Conservation (phyloP, 495 filamentous ascomycete species). For the Penicillium canescens region DNA sequence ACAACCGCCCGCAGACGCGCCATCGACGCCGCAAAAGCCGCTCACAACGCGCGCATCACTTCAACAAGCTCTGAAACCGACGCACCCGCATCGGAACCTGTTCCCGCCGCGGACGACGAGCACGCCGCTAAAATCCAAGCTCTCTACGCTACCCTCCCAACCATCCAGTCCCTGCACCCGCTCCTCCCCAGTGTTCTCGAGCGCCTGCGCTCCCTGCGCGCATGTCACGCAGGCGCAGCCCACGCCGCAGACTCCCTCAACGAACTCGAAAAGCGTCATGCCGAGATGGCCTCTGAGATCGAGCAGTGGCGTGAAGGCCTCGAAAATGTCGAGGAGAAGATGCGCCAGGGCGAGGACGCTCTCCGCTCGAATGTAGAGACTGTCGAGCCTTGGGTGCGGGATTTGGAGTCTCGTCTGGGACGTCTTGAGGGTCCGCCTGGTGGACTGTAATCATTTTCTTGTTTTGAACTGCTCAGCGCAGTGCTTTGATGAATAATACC, state of each 20-base stretch:
- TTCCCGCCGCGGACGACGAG: constrained; percentile 51
- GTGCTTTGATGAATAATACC: constrained; percentile 11
- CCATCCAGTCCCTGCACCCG: constrained; percentile 84
- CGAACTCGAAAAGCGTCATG: constrained; percentile 74
- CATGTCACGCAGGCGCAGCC: constrained; percentile 84
- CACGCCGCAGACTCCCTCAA: constrained; percentile 78
- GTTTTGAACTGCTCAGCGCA: constrained; percentile 2
- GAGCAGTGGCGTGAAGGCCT: constrained; percentile 83
- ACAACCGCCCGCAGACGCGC: constrained; percentile 71
- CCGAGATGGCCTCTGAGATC: constrained; percentile 80
- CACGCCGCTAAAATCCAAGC: constrained; percentile 86
- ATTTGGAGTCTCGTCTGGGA: constrained; percentile 74
- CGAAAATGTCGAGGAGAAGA: constrained; percentile 71
- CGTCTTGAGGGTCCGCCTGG: constrained; percentile 39
- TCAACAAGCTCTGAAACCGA: constrained; percentile 37
- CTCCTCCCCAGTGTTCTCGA: constrained; percentile 84
- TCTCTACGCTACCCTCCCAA: constrained; percentile 83
- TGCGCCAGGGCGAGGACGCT: constrained; percentile 66
- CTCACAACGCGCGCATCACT: constrained; percentile 57
- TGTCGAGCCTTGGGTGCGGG: constrained; percentile 86
- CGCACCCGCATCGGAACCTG: constrained; percentile 28
- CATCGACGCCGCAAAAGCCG: constrained; percentile 65
- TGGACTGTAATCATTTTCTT: constrained; percentile 9
- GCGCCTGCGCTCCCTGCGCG: constrained; percentile 76
- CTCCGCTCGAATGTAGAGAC: constrained; percentile 75